Evolutionary conservation across 2,329 filamentous ascomycete species (phyloP), one percentile per base, ranked within the genome.

Genomic region (Arthrobotrys sphaeroides): DNA sequence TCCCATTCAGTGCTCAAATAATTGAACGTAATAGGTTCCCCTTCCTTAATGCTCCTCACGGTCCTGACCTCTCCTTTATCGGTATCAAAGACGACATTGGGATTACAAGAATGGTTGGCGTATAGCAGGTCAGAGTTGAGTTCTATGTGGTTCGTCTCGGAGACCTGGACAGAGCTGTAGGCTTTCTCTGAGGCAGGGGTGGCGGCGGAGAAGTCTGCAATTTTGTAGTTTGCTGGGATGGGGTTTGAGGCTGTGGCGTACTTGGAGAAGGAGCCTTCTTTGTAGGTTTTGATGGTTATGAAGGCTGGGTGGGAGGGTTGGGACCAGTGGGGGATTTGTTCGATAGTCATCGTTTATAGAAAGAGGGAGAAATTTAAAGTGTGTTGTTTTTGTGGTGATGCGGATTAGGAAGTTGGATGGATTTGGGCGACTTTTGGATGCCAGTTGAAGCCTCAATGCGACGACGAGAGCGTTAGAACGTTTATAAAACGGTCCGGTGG

Each of bases 1-100:
- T 85, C 80, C 89, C 89, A 92, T 82, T 92, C 90, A 0, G 90
- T 91, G 64, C 88, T 91, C 2, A 90, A 90, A 79, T 92, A 92
- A 83, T 92, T 92, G 83, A 91, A 92, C 81, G 88, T 88, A 51
- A 90, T 83, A 80, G 90, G 88, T 73, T 90, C 86, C 55, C 87
- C 87, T 2, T 82, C 80, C 62, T 83, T 80, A 61, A 90, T 84
- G 33, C 88, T 87, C 64, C 85, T 84, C 20, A 86, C 87, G 9
- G 87, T 88, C 24, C 89, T 83, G 77, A 91, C 83, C 78, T 86
- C 86, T 77, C 86, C 82, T 80, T 85, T 86, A 70, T 83, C 82
- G 45, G 85, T 88, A 80, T 90, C 88, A 78, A 90, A 89, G 77
- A 89, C 88, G 73, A 90, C 84, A 80, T 87, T 88, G 22, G 89